Base-by-base conservation (phyloP, 177 flowering plant species). In the Vitis hybrid region DNA sequence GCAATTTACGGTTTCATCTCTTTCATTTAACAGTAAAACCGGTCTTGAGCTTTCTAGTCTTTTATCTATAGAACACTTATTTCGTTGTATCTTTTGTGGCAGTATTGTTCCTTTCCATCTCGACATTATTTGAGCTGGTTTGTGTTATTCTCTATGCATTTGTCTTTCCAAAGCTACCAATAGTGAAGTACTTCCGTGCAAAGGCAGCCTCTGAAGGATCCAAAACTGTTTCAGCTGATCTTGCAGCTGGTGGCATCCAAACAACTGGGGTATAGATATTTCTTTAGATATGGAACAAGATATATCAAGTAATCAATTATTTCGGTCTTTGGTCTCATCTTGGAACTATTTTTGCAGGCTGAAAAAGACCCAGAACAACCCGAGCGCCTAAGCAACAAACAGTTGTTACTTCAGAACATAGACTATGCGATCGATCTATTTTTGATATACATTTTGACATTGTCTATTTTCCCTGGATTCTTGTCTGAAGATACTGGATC, bases 161-260 rank as follows among this genome's bases (percentile, higher is more conserved):
- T 39, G 51, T 75, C 62, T 90, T 88, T 65, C 90, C 90, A n/a
- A 88, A 85, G 66, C 75, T 90, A 2, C 88, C 92, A 29, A 74
- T 90, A 39, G 87, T 90, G 58, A 88, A 88, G 78, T 83, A 86
- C 72, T 90, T 87, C 60, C 90, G 89, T 8, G 19, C 87, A 19
- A 90, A 87, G 75, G 95, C 95, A 59, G 90, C 91, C 60, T 75
- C 84, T 15, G 88, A 90, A 76, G 95, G 95, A 33, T 87, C 91
- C 1, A 83, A 86, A 80, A 86, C 91, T 15, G 91, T 90, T 52
- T 70, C 89, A 5, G 87, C 87, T 70, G 91, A 90, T 71, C 91
- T 90, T 79, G 91, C 83, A 48, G 92, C 92, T 62, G 89, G 80
- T 72, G 94, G 92, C 55, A 76, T 90, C 72, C 80, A 74, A 59